These are phyloP conservation scores for Taxillus chinensis DNA, from an alignment of 164 flowering plant species.

Conservation along the genomic window DNA sequence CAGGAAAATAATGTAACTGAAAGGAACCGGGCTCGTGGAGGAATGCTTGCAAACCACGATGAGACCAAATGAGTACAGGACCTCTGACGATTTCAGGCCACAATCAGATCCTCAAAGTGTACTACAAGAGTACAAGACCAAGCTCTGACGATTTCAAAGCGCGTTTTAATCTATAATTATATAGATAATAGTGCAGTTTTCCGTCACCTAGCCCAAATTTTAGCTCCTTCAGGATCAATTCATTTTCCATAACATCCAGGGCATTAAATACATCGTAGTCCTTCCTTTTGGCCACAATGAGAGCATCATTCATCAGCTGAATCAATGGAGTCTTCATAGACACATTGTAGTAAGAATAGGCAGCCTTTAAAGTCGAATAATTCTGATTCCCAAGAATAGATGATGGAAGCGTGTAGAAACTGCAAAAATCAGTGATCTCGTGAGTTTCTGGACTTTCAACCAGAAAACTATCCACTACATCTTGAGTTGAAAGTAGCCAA, in stretches of 20 bases:
- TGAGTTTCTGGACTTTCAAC: slow-evolving; percentile 22
- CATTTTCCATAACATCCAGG: slow-evolving; percentile 25
- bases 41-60: too few species aligned
- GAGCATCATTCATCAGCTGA: slow-evolving; percentile 20
- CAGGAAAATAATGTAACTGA: too few species aligned
- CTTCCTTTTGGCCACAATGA: slow-evolving; percentile 15
- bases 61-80: too few species aligned
- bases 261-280: slow-evolving; percentile 23
- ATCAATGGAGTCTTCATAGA: slow-evolving; percentile 17
- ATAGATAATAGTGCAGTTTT: slow-evolving; percentile 25
- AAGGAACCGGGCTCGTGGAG: too few species aligned
- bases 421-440: slow-evolving; percentile 22
- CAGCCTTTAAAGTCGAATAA: slow-evolving; percentile 18
- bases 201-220: slow-evolving; percentile 28
- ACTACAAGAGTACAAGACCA: slow-evolving; percentile 22
- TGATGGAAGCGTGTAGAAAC: slow-evolving; percentile 23
- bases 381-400: slow-evolving; percentile 21
- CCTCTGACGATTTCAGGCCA: too few species aligned
- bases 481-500: slow-evolving; percentile 15
- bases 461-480: slow-evolving; percentile 20
- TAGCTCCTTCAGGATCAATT: slow-evolving; percentile 19
- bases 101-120: neutral
- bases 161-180: slow-evolving; percentile 16
- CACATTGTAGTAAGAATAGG: slow-evolving; percentile 21
- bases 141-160: slow-evolving; percentile 18